Evolutionary conservation across 2,329 filamentous ascomycete species (phyloP), one percentile per base, ranked within the genome.

Genomic region (Aspergillus sp.): DNA sequence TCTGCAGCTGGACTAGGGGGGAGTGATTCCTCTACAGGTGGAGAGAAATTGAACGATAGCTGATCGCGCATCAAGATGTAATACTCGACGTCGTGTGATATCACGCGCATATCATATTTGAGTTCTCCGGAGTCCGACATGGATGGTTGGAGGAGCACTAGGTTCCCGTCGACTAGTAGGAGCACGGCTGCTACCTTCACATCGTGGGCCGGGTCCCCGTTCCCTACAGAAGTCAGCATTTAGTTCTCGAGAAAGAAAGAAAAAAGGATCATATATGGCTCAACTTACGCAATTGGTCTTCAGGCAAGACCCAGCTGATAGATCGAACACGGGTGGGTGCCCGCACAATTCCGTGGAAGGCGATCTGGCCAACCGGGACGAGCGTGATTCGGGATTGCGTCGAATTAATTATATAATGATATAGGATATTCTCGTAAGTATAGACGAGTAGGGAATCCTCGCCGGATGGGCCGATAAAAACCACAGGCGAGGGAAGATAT

Each of bases 101-200:
- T 89, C 58, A 98, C 89, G 9, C 93, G 89, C 95, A 99, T 99
- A 70, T 98, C 93, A 70, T 99, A 99, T 77, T 97, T 98, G 51
- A 97, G 82, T 65, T 92, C 89, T 5, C 90, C 90, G 44, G 89
- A 85, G 49, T 90, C 89, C 51, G 90, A 93, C 5, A 91, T 80
- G 0, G 91, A 93, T 1, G 95, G 93, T 63, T 96, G 91, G 49
- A 99, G 82, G 39, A 98, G 79, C 11, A 98, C 95, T 19, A 99
- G 84, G 73, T 99, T 99, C 30, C 93, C 95, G 70, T 99, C 95
- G 2, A 99, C 93, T n/a, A 99, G 82, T 68, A 99, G 96, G 13
- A 99, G 79, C 12, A 99, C 93, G 0, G 92, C 96, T 7, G 95
- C 95, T 54, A 93, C 89, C 12, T 91, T 89, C 8, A 99, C 95